Base-by-base conservation (phyloP, 805 yeast genomes). In the Myxozyma geophila region DNA sequence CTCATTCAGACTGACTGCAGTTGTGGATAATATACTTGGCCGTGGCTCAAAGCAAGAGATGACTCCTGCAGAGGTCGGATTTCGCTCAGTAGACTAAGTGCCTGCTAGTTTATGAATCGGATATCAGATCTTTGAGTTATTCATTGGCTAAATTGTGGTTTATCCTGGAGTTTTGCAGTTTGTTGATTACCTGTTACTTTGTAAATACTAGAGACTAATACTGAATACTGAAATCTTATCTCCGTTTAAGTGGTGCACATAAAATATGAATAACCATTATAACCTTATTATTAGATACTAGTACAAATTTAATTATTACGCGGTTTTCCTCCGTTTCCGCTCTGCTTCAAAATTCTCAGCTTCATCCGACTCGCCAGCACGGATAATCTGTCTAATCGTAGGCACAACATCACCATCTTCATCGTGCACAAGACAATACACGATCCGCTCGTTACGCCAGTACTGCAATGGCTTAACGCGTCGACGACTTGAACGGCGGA, bases 391-490 rank as follows among this genome's bases (percentile, higher is more conserved):
- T 28, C 64, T 63, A 28, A 74, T 71, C 36, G 69, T 66, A 2
- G 76, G 76, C 12, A 70, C 61, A 1, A 59, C 62, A 15, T 40
- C 56, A 19, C 68, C 66, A 7, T 58, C 64, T 15, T 36, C 51
- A 13, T 66, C 74, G 36, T 71, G 59, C 15, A 80, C 78, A 70
- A 62, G 56, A 15, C 52, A 36, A 39, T 88, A 91, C 5, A 89
- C 83, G 40, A 88, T 83, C 64, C 85, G 79, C 75, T 91, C 97
- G 71, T 89, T 89, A 72, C 89, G 83, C 97, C 97, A 91, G 73
- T 82, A 89, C 2, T 90, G 92, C 66, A 91, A 77, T 0, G 96
- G 93, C 2, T 87, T 33, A 7, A 64, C 54, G 13, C 67, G 58
- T 9, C 47, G 44, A 5, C 67, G 54, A 9, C 50, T 50, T 4